Base-by-base conservation (phyloP, 441 rosid genomes). In the Syzygium syzygioides region DNA sequence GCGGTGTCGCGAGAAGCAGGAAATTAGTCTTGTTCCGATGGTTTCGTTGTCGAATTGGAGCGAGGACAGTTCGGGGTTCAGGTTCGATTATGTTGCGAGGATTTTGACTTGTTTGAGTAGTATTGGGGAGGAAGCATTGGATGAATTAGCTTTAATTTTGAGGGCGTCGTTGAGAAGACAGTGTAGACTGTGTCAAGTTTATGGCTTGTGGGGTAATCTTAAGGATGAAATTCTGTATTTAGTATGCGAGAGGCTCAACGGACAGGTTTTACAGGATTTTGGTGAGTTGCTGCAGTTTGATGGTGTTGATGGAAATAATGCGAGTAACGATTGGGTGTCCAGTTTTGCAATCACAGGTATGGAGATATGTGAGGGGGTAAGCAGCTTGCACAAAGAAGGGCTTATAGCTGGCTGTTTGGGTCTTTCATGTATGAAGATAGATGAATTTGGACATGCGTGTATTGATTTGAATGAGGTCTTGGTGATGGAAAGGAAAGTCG, bases 141-240 rank as follows among this genome's bases (percentile, higher is more conserved):
- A 91, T 64, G 96, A 95, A 90, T 88, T 96, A 93, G 87, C 88
- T 88, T 88, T 87, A 85, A 79, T 96, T 89, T 89, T 94, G 59
- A 89, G 87, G 18, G 87, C 91, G 26, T 88, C 92, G 86, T 79
- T 89, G 11, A 86, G 62, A 55, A 55, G 90, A 76, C 86, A 68
- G 53, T 89, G 87, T 45, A 94, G 95, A 87, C 17, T 94, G 85
- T 91, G 94, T 91, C 89, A 89, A 89, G 90, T 91, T 90, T 91
- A 92, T 89, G 99, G 99, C 37, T 93, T 98, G 90, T 98, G 97
- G 98, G 96, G 95, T 90, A 93, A 98, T 92, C 86, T 92, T 89
- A 93, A 86, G 91, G 89, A 88, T 91, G 96, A 95, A 85, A 48
- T 90, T 85, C 93, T 95, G 92, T 95, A 93, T 92, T 90, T 97